A percentile compares a stretch with the other conserved stretches of the same genome.
These are phyloP conservation scores for Suillus variegatus DNA, from an alignment of 768 basidiomycete genomes.

Conservation along the genomic window DNA sequence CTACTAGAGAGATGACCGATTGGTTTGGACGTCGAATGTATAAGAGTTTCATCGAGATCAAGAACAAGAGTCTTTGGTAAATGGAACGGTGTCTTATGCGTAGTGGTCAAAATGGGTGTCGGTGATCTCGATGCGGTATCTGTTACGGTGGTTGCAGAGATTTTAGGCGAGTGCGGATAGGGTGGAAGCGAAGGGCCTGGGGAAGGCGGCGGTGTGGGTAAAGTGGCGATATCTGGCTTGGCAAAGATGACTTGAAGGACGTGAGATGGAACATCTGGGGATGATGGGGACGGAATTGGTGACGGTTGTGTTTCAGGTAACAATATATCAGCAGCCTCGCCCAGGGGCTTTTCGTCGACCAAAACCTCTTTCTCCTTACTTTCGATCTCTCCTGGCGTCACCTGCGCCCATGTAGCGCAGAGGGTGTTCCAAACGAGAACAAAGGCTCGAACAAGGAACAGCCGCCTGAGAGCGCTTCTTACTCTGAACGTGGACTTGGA, in stretches of 20 bases:
- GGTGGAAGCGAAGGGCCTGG: conserved; percentile 13
- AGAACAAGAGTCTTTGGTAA: conserved; percentile 93
- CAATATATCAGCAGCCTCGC: conserved; percentile 18
- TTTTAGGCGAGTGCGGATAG: background rate
- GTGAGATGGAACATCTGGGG: conserved; percentile 18
- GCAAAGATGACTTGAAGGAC: conserved; percentile 12
- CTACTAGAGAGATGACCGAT: conserved; percentile 49
- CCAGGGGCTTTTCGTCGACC: conserved; percentile 11
- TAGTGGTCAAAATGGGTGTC: conserved; percentile 46
- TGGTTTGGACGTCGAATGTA: conserved; percentile 92
- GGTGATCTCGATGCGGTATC: conserved; percentile 40
- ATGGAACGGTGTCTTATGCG: conserved; percentile 72
- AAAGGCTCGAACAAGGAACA: conserved; percentile 73
- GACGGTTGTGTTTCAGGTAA: conserved; percentile 21
- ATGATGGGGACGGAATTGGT: conserved; percentile 28
- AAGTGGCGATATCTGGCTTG: conserved; percentile 17
- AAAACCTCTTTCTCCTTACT: conserved; percentile 13
- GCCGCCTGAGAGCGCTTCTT: conserved; percentile 48
- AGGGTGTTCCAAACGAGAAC: conserved; percentile 70
- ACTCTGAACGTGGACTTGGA: conserved; percentile 41
- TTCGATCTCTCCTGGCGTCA: conserved; percentile 28
- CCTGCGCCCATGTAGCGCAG: conserved; percentile 60
- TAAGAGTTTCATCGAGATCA: conserved; percentile 97
- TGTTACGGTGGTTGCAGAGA: conserved; percentile 17
- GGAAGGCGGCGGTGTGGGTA: conserved; percentile 29